Evolutionary conservation across 2,329 filamentous ascomycete genomes (phyloP).

Genomic region (Sphaceloma murrayae): DNA sequence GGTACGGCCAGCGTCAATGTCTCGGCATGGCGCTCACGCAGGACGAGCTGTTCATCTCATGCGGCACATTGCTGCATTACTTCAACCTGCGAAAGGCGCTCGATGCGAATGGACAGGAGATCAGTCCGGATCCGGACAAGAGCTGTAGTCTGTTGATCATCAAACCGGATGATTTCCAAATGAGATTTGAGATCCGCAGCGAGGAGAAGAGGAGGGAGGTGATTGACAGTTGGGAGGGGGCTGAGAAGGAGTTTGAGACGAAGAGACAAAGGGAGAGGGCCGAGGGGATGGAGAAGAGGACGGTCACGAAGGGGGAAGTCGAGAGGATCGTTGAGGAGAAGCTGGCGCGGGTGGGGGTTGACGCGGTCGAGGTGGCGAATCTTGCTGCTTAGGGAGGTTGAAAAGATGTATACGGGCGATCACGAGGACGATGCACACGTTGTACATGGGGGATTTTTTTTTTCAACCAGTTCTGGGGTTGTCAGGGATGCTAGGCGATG

Average conservation of each 20-base stretch:
- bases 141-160: constrained; percentile 49
- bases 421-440: not conserved
- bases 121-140: constrained; percentile 37
- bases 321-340: constrained; percentile 3
- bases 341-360: not conserved
- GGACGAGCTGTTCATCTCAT: constrained; percentile 48
- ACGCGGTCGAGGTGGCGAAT: not conserved
- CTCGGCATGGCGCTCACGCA: constrained; percentile 54
- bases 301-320: constrained; percentile 21
- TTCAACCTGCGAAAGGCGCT: constrained; percentile 43
- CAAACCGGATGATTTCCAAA: constrained; percentile 47
- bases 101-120: constrained; percentile 35
- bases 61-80: constrained; percentile 41
- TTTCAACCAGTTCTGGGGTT: too few relatives aligned
- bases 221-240: constrained; percentile 31
- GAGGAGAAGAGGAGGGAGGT: constrained; percentile 33
- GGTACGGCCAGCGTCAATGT: constrained; percentile 54
- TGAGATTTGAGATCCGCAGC: constrained; percentile 45
- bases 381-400: not conserved
- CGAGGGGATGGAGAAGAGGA: not conserved
- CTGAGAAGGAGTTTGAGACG: constrained; percentile 22
- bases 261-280: not conserved
- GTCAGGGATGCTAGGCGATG: too few relatives aligned
- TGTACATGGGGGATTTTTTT: not conserved
- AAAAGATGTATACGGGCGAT: not conserved